A percentile compares a stretch with the other conserved stretches of the same genome.
These are phyloP conservation scores for Talaromyces sp. DNA, from an alignment of 2,329 filamentous ascomycete genomes.

Conservation along the genomic window DNA sequence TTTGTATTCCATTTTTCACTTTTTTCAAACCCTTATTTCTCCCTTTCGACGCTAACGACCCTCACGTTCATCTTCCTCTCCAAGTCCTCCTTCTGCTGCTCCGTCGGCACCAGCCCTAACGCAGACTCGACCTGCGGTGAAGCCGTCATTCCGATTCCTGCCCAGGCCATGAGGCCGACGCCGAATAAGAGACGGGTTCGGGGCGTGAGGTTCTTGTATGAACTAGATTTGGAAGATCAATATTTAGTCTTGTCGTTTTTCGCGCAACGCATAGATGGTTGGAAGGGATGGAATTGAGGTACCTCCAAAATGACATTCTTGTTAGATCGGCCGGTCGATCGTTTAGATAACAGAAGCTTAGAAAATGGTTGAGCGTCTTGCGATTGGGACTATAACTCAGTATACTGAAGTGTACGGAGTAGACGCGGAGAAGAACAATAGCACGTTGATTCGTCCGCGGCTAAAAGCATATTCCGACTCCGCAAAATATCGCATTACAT, in stretches of 20 bases:
- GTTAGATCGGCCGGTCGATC: neutral
- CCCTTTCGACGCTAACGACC: constrained; percentile 33
- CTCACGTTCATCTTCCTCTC: constrained; percentile 41
- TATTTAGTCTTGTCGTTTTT: neutral
- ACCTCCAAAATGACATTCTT: constrained; percentile 41
- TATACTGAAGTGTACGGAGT: neutral
- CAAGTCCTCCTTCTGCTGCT: constrained; percentile 67
- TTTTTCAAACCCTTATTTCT: constrained; percentile 10
- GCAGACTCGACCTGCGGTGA: constrained; percentile 70
- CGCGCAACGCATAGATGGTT: too few relatives aligned
- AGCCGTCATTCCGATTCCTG: constrained; percentile 66
- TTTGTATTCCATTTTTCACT: too few relatives aligned
- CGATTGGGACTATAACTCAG: neutral
- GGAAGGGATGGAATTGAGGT: neutral
- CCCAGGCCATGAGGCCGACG: constrained; percentile 71
- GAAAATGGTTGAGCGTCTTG: neutral
- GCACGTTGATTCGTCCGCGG: neutral
- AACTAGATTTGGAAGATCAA: constrained; percentile 38
- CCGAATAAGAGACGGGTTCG: constrained; percentile 70
- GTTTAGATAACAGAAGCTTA: neutral
- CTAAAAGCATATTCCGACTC: constrained; percentile 1
- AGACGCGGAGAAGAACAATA: neutral
- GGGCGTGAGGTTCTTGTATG: constrained; percentile 68
- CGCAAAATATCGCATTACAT: neutral
- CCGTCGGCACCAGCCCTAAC: constrained; percentile 67